A percentile compares a stretch with the other conserved stretches of the same genome.
Evolutionary conservation across 768 basidiomycete genomes (phyloP).

Genomic region (Podaxis sp.): DNA sequence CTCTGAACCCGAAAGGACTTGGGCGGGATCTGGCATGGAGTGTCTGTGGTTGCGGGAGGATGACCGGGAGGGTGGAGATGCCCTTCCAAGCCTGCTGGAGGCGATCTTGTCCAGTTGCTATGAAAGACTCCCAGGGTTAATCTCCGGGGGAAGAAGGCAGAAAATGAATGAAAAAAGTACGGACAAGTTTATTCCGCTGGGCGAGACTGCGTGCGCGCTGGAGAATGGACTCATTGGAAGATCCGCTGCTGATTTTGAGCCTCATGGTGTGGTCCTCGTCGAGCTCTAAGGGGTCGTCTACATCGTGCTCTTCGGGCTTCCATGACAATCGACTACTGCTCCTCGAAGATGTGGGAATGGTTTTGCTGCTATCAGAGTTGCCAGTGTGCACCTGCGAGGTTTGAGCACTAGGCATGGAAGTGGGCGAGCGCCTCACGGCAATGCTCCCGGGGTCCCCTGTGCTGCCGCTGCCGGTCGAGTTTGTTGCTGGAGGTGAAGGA

Average conservation of each 20-base stretch:
- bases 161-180: slow-evolving; percentile 26
- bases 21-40: slow-evolving; percentile 20
- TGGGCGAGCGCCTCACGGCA: slow-evolving; percentile 25
- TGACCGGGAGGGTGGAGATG: slow-evolving; percentile 34
- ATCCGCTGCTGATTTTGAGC: slow-evolving; percentile 41
- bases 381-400: slow-evolving; percentile 26
- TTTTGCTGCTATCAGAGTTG: slow-evolving; percentile 32
- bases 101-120: slow-evolving; percentile 14
- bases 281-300: slow-evolving; percentile 45
- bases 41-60: slow-evolving; percentile 21
- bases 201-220: slow-evolving; percentile 70
- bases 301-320: slow-evolving; percentile 39
- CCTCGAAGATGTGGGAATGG: slow-evolving; percentile 15
- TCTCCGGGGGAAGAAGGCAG: neutral
- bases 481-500: slow-evolving; percentile 83
- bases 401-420: slow-evolving; percentile 25
- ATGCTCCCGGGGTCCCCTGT: slow-evolving; percentile 58
- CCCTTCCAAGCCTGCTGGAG: slow-evolving; percentile 17
- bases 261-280: slow-evolving; percentile 68
- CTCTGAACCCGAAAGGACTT: slow-evolving; percentile 68
- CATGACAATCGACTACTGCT: slow-evolving; percentile 26
- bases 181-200: slow-evolving; percentile 72
- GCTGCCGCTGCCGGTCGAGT: slow-evolving; percentile 81
- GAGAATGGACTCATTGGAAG: slow-evolving; percentile 53
- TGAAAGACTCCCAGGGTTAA: slow-evolving; percentile 19